A percentile compares a stretch with the other conserved stretches of the same genome.
Evolutionary conservation across 306 rosid species (phyloP).

Genomic region (Cyamopsis tetragonoloba): DNA sequence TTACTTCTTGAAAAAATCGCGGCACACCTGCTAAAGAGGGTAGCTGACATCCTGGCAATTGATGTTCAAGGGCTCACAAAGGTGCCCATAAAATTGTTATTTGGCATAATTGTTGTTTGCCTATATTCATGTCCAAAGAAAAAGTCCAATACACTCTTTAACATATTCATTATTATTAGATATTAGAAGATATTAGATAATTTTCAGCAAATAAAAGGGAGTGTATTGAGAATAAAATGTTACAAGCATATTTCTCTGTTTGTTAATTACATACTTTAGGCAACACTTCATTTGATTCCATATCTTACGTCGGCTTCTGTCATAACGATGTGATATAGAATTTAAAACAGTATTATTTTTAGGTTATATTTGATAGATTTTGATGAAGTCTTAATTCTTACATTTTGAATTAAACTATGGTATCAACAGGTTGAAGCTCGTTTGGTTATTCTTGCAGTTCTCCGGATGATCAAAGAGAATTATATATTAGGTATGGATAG

Average conservation of each 20-base stretch:
- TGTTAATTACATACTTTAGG: neutral
- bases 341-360: neutral
- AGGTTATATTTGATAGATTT: constrained; percentile 21
- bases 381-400: constrained; percentile 15
- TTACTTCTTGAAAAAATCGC: constrained; percentile 86
- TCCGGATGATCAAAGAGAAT: constrained; percentile 91
- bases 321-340: neutral
- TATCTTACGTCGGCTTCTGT: neutral
- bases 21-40: constrained; percentile 68
- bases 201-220: neutral
- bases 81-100: constrained; percentile 34
- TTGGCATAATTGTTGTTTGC: constrained; percentile 11
- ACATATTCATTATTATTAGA: too few species aligned
- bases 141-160: too few species aligned
- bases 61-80: constrained; percentile 87
- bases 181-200: neutral
- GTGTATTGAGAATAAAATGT: neutral
- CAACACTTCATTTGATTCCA: constrained; percentile 13
- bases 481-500: constrained; percentile 52
- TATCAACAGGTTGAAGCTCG: constrained; percentile 89
- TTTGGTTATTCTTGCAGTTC: constrained; percentile 83
- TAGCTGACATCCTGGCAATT: constrained; percentile 62
- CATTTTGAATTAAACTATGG: constrained; percentile 22
- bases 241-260: neutral
- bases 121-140: too few species aligned